Evolutionary conservation across 495 filamentous ascomycete species (phyloP).

Genomic region (Hypoxylon subgilvum): DNA sequence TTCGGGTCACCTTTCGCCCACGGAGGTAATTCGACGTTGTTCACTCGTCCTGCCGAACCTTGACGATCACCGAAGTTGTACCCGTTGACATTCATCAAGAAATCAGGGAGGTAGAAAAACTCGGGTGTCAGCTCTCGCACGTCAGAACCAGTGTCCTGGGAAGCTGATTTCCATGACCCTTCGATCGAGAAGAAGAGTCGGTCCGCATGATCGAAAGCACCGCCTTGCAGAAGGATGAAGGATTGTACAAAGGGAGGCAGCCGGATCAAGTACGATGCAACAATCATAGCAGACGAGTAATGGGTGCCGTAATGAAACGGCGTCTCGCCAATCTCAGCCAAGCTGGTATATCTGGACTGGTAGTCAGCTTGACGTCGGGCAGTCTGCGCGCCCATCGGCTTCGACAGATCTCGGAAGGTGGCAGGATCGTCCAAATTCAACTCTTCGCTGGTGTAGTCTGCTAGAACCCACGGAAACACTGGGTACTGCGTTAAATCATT

Average conservation of each 20-base stretch:
- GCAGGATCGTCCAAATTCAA: conserved; percentile 82
- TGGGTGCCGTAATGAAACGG: conserved; percentile 98
- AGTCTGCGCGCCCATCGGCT: conserved; percentile 96
- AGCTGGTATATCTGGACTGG: conserved; percentile 78
- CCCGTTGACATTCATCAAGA: conserved; percentile 85
- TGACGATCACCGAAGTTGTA: conserved; percentile 92
- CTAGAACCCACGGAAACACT: conserved; percentile 95
- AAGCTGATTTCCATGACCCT: conserved; percentile 89
- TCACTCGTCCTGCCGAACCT: conserved; percentile 75
- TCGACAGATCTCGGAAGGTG: conserved; percentile 88
- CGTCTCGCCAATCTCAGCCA: conserved; percentile 89
- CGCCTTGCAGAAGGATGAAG: conserved; percentile 94
- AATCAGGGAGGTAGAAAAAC: conserved; percentile 96
- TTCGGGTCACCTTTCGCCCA: conserved; percentile 98
- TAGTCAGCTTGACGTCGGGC: conserved; percentile 75
- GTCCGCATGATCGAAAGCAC: conserved; percentile 95
- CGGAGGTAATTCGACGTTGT: conserved; percentile 83
- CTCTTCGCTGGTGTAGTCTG: conserved; percentile 96
- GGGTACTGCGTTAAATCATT: conserved; percentile 98
- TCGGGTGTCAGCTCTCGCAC: conserved; percentile 93
- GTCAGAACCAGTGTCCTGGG: conserved; percentile 87
- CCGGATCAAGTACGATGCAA: conserved; percentile 92
- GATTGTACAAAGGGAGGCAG: conserved; percentile 96
- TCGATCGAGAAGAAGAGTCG: conserved; percentile 92
- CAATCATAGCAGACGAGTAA: conserved; percentile 99